phyloP scores from a whole-genome alignment of 73 alveolate genomes.

The Breviolum minutum region DNA sequence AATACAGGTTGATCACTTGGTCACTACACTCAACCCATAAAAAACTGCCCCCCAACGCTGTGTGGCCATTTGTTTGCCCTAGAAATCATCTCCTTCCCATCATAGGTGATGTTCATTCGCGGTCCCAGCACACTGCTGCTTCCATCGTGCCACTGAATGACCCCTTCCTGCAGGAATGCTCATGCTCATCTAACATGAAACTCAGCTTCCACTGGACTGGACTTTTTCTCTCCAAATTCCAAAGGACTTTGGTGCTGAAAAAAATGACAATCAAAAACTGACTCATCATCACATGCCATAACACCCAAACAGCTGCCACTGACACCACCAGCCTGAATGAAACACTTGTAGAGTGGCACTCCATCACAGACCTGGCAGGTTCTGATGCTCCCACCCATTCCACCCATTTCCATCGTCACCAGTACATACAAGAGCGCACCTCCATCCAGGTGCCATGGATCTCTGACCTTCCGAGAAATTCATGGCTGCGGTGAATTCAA shows the following conservation, averaged over 20 bases:
- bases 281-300: too few species aligned
- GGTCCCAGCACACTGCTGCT: not conserved
- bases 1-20: too few species aligned
- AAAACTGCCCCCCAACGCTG: too few species aligned
- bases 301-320: too few species aligned
- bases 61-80: too few species aligned
- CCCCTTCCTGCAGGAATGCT: not conserved
- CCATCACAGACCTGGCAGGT: slow-evolving; percentile 17
- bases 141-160: slow-evolving; percentile 18
- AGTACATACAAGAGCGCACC: not conserved
- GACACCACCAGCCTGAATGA: not conserved
- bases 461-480: not conserved
- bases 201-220: too few species aligned
- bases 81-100: not conserved
- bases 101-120: not conserved
- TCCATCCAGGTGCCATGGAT: slow-evolving; percentile 13
- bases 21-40: too few species aligned
- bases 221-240: too few species aligned
- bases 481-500: not conserved
- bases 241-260: too few species aligned
- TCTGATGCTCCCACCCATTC: not conserved
- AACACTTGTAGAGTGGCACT: slow-evolving; percentile 1
- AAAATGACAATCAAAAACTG: too few species aligned
- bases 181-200: not conserved
- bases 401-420: not conserved